Conservation (phyloP, 2,329 filamentous ascomycete genomes). For the Orbilia brochopaga region DNA sequence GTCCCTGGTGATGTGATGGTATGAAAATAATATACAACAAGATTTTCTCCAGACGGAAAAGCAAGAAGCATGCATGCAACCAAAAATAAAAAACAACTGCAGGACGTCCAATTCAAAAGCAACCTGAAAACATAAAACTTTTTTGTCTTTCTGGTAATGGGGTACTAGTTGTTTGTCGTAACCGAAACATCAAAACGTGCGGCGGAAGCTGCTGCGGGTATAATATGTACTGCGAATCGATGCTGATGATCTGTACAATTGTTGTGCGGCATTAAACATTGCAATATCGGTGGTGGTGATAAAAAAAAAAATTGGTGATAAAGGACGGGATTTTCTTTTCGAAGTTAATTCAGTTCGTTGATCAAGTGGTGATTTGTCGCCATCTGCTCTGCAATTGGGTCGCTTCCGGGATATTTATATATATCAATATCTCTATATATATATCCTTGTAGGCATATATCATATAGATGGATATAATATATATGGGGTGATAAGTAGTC, state of each 20-base stretch:
- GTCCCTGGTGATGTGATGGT: no score
- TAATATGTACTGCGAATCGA: constrained; percentile 4
- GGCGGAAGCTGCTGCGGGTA: constrained; percentile 2
- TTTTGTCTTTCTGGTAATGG: constrained; percentile 3
- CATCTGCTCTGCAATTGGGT: no score
- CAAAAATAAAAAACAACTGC: no score
- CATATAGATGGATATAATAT: no score
- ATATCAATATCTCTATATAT: no score
- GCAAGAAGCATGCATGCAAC: neutral
- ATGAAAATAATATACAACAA: constrained; percentile 44
- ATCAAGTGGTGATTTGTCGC: no score
- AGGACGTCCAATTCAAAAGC: neutral
- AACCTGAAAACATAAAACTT: neutral
- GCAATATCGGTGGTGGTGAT: neutral
- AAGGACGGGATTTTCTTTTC: neutral
- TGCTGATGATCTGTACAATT: constrained; percentile 1
- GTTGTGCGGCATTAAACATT: constrained; percentile 4
- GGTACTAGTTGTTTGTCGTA: constrained; percentile 1
- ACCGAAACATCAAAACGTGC: neutral
- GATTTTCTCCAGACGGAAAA: neutral
- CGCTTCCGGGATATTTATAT: no score
- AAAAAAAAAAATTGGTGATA: no score
- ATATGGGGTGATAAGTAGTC: no score
- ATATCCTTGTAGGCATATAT: no score
- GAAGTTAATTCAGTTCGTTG: neutral